phyloP scores from a whole-genome alignment of 129 eudicot species.

The Tagetes patula region DNA sequence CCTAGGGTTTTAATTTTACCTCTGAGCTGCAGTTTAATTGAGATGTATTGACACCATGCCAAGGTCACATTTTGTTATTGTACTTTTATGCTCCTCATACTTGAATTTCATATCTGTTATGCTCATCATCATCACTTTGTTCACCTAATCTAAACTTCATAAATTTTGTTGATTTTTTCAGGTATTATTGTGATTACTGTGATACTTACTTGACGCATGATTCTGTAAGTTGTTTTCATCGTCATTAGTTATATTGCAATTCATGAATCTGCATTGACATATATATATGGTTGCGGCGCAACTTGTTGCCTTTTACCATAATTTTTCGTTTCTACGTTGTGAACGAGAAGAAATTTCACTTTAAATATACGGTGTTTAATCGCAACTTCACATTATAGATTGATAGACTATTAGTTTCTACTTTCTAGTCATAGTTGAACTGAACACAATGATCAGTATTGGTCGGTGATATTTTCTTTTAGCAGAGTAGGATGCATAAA shows the following conservation, averaged over 20 bases:
- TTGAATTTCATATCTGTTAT: neutral
- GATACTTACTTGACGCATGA: conserved; percentile 95
- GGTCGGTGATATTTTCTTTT: neutral
- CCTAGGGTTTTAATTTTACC: conserved; percentile 29
- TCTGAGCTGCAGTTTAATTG: neutral
- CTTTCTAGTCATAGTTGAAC: neutral
- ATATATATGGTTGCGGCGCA: no score
- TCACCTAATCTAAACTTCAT: neutral
- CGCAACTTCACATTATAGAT: neutral
- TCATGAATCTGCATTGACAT: neutral
- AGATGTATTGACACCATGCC: conserved; percentile 31
- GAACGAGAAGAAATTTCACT: no score
- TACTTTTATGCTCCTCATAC: neutral
- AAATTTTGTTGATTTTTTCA: conserved; percentile 32
- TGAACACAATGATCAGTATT: neutral
- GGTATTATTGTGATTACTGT: conserved; percentile 90
- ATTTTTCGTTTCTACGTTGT: no score
- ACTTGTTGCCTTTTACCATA: no score
- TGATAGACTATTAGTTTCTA: neutral
- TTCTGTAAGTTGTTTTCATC: conserved; percentile 45
- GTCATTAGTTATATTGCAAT: neutral
- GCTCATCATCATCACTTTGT: neutral
- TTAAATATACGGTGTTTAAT: no score
- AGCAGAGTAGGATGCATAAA: neutral
- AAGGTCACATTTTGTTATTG: conserved; percentile 27